Base-by-base conservation (phyloP, 805 yeast genomes). In the Candida yuanshanica region DNA sequence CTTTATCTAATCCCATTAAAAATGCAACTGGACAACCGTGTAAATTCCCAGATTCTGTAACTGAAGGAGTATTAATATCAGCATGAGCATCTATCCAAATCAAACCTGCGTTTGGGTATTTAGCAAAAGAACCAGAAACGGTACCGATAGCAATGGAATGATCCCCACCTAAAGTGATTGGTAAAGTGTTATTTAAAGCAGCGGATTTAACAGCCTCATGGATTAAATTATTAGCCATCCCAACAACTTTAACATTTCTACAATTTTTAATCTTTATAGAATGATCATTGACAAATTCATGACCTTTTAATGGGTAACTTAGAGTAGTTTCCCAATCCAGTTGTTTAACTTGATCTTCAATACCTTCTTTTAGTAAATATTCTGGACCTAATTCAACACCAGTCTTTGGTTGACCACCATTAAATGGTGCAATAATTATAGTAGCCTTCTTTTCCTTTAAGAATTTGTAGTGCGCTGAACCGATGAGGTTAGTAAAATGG, bases 51-150 rank as follows among this genome's bases (percentile, higher is more conserved):
- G 91, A 79, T 22, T 75, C 83, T 2, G 97, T 81, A 8, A 88
- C 78, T 26, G 71, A 69, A 10, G 96, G 86, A 1, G 97, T 83
- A 69, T 93, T 93, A 60, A 93, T 83, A 62, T 91, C 99, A 16
- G 98, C 96, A 62, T 91, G 99, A 0, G 99, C 99, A 65, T 91
- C 99, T 53, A 91, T 83, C 99, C 99, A 91, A 47, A 91, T 60
- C 31, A 91, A 70, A 55, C 95, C 89, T 21, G 95, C 88, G 52
- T 90, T 88, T 16, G 96, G 96, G 60, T 83, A 70, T 49, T 77
- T 74, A 14, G 76, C 77, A 47, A 88, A 71, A 24, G 90, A 85
- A 3, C 95, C 98, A 23, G 87, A 72, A 26, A 91, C 83, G 9
- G 97, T 89, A 37, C 95, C 95, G 55, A 91, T 88, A 38, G 95